These are phyloP conservation scores for Lipomyces kockii DNA, from an alignment of 805 yeast genomes.

Conservation along the genomic window DNA sequence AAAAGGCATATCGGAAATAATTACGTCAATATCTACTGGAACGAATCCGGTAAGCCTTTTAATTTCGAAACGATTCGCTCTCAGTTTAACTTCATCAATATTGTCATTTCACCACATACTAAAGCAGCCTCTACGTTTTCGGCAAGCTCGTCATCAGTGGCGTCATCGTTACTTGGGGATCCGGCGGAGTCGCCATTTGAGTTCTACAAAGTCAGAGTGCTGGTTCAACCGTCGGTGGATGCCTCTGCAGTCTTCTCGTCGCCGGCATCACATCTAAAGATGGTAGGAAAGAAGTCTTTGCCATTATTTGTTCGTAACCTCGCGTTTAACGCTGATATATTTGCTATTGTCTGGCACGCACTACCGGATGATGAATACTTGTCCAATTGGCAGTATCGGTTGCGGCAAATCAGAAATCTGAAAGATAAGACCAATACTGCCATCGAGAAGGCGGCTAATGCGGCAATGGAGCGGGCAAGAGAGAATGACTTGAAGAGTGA, in stretches of 20 bases:
- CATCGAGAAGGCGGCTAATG: conserved; percentile 5
- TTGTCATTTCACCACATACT: conserved; percentile 72
- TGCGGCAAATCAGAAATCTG: conserved; percentile 56
- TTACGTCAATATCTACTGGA: conserved; percentile 78
- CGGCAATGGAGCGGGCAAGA: background rate
- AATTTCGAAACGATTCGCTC: conserved; percentile 71
- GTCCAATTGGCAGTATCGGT: conserved; percentile 71
- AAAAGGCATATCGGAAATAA: conserved; percentile 88
- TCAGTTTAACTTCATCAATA: conserved; percentile 81
- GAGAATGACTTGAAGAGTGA: background rate
- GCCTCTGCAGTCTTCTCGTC: conserved; percentile 44
- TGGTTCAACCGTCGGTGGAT: conserved; percentile 19
- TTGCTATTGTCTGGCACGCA: conserved; percentile 76
- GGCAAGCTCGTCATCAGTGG: conserved; percentile 21
- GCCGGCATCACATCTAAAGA: conserved; percentile 75
- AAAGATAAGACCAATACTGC: conserved; percentile 42
- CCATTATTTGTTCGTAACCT: conserved; percentile 69
- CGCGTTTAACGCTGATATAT: conserved; percentile 67
- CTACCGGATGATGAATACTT: conserved; percentile 53
- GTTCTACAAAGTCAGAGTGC: conserved; percentile 31
- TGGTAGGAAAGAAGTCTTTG: conserved; percentile 63
- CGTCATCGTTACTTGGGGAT: conserved; percentile 23
- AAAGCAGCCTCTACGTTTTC: conserved; percentile 39
- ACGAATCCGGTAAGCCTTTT: conserved; percentile 67
- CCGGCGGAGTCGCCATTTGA: conserved; percentile 13